Conservation (phyloP, 208 protist genomes). For the Leishmania tropica region DNA sequence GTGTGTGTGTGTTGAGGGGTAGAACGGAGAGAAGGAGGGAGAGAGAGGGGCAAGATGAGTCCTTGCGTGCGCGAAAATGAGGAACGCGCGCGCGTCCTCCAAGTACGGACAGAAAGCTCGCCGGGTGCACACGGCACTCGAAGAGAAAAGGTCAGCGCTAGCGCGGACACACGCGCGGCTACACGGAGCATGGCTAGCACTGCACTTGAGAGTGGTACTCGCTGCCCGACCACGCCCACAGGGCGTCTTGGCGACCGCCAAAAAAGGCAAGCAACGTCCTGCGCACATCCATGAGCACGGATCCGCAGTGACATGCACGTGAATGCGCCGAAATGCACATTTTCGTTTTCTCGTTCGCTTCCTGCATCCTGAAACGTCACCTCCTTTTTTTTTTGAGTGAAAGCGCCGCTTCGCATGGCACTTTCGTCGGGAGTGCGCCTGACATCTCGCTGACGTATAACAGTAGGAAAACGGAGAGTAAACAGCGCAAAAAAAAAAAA, state of each 20-base stretch:
- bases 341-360: background rate
- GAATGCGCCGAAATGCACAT: background rate
- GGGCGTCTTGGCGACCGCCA: background rate
- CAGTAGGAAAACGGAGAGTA: constrained; percentile 6
- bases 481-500: background rate
- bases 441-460: background rate
- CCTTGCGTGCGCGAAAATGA: background rate
- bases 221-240: background rate
- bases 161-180: background rate
- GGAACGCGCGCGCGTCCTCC: background rate
- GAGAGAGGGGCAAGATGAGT: background rate
- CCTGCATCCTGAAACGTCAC: background rate
- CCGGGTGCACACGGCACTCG: background rate
- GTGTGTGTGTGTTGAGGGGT: background rate
- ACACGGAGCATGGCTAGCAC: background rate
- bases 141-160: background rate
- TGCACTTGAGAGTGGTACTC: background rate
- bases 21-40: background rate
- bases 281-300: background rate
- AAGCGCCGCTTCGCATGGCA: background rate
- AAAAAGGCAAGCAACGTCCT: background rate
- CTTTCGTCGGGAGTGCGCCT: background rate
- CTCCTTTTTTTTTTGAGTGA: background rate
- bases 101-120: background rate
- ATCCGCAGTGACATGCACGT: background rate